Base-by-base conservation (phyloP, 306 rosid genomes). In the Glycine tomentella region DNA sequence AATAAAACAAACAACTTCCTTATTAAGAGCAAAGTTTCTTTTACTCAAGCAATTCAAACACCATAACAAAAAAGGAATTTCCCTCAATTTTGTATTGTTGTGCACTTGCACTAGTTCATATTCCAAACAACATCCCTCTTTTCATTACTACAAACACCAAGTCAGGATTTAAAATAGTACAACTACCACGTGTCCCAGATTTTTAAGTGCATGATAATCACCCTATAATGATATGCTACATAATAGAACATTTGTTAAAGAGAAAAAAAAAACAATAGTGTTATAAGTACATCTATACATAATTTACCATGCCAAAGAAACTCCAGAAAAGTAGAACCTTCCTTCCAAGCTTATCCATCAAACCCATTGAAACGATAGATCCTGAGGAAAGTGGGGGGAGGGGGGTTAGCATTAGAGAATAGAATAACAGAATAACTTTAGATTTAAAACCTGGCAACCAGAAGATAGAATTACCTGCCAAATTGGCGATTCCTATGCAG, bases 331-430 rank as follows among this genome's bases (percentile, higher is more conserved):
- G 97, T 59, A 95, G 92, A 79, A 86, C 85, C 89, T 91, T 95
- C 83, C 99, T 89, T 82, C 99, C 99, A 64, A 95, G 89, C 86
- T 87, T 92, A 85, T 95, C 99, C 99, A 95, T 95, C 92, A 95
- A 93, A 77, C 69, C 55, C 92, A 88, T 91, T 0, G 99, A 97
- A 75, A 93, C 67, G 56, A 91, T 67, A 63, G 99, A 93, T 82
- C 99, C 99, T 95, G 88, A 74, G 31, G 78, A 73, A 34, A 74
- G 53, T 61, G 40, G 5, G 31, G 31, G 31, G 31, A 0, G 40
- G 0, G 9, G 68, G 4, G 64, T 59, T 63, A 56, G 69, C 67
- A 68, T 85, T 86, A 74, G 83, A 56, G 72, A 42, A 42, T 53
- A 73, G 48, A 78, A 46, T 45, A 77, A 66, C 58, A 38, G 50